Base-by-base conservation (phyloP, 164 flowering plant species). In the Vitis vinifera region DNA sequence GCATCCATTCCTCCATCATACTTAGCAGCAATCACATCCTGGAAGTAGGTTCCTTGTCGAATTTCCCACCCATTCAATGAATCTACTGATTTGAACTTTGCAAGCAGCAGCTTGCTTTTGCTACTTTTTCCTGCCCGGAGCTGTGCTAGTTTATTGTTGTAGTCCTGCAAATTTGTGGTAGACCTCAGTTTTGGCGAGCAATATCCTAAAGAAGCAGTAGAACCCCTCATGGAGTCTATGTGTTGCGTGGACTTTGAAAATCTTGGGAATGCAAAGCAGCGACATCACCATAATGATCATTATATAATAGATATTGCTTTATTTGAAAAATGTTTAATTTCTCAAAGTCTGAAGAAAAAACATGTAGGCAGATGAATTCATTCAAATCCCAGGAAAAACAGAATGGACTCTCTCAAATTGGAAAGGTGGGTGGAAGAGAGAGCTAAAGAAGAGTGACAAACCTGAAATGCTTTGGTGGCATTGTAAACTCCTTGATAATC, bases 1-100 rank as follows among this genome's bases (percentile, higher is more conserved):
- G 97, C 98, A 73, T 95, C 94, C 97, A 95, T 91, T 63, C 96
- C 99, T 62, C 85, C 99, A 74, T 95, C 99, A 70, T 91, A 95
- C 74, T 91, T 95, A 15, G 89, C 52, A 59, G 92, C 87, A 72
- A 84, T 68, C 51, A 81, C 90, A 82, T 95, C 99, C 81, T 90
- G 90, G 71, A 95, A 91, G 78, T 93, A 93, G 48, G 94, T 89
- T 71, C 98, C 98, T 59, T 82, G 79, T 29, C 91, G 85, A 68
- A 89, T 90, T 71, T 90, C 93, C 99, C 99, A 95, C 14, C 92
- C 98, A 8, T 81, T 56, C 69, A 95, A 69, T 6, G 98, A 83
- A 17, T 90, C 89, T 16, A 61, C 81, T 59, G 91, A 81, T 69
- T 87, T 95, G 81, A 95, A 95, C 75, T 95, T 95, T 13, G 98